These are phyloP conservation scores for Fusarium subglutinans DNA, from an alignment of 2,329 filamentous ascomycete genomes.

Conservation along the genomic window DNA sequence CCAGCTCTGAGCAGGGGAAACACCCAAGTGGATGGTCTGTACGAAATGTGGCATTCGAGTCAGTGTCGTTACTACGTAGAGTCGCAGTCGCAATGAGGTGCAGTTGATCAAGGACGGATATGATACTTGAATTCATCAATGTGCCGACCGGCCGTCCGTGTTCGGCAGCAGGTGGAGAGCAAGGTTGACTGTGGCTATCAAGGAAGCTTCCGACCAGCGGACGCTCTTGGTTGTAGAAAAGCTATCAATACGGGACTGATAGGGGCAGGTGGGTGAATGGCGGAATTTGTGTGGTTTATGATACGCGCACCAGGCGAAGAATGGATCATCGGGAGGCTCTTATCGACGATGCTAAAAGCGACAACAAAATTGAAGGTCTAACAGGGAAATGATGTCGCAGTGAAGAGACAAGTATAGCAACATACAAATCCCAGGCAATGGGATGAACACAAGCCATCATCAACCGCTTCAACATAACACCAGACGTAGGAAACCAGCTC, in stretches of 20 bases:
- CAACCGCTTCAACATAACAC: neutral
- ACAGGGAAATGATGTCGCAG: neutral
- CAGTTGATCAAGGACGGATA: conserved; percentile 10
- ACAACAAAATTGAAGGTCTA: neutral
- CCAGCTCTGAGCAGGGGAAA: neutral
- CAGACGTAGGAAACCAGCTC: neutral
- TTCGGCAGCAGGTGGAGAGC: conserved; percentile 27
- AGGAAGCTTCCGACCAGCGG: conserved; percentile 17
- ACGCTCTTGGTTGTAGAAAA: conserved; percentile 12
- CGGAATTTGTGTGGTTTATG: conserved; percentile 8
- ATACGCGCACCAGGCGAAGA: conserved; percentile 18
- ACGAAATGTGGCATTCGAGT: conserved; percentile 25
- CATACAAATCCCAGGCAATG: neutral
- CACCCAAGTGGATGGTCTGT: neutral
- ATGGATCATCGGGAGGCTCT: conserved; percentile 22
- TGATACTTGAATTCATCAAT: conserved; percentile 4
- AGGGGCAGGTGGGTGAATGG: neutral
- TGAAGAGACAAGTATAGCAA: neutral
- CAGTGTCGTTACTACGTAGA: conserved; percentile 6
- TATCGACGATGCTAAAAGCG: neutral
- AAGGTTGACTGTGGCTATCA: conserved; percentile 14
- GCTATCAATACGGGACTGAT: conserved; percentile 27
- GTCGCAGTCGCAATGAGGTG: conserved; percentile 1
- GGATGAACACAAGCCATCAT: neutral
- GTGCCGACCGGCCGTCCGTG: conserved; percentile 23